These are phyloP conservation scores for Ailanthus altissimus DNA, from an alignment of 345 rosid species.

Conservation along the genomic window DNA sequence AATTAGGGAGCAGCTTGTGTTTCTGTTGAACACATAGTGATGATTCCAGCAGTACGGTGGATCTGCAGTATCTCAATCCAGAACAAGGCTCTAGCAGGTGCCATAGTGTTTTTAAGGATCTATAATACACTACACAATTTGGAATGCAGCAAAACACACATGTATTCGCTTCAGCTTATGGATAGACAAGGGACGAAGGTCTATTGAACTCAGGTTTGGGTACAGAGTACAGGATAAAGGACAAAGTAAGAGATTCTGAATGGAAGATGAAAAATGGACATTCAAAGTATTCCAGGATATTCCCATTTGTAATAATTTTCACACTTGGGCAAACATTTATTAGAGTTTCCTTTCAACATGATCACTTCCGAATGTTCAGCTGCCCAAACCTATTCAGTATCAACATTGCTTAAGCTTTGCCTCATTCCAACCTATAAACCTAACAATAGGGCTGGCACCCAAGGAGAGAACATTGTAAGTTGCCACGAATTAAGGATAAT, in stretches of 20 bases:
- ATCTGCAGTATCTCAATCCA: neutral
- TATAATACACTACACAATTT: neutral
- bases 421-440: conserved; percentile 6
- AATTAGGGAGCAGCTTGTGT: neutral
- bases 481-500: neutral
- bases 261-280: neutral
- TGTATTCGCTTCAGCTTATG: neutral
- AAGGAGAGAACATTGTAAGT: conserved; percentile 1
- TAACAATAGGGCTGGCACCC: neutral
- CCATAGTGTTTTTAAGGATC: neutral
- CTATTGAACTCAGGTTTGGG: neutral
- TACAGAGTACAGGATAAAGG: neutral
- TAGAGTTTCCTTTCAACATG: conserved; percentile 1
- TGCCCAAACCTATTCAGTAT: neutral
- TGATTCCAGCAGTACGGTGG: neutral
- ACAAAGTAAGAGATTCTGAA: conserved; percentile 5
- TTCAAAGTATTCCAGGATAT: neutral
- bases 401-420: conserved; percentile 6
- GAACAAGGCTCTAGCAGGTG: neutral
- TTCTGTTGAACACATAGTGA: neutral
- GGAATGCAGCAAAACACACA: neutral
- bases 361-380: conserved; percentile 6
- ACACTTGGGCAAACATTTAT: neutral
- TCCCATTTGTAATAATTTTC: neutral
- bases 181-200: neutral